These are phyloP conservation scores for Aspergillus mulundensis DNA, from an alignment of 495 filamentous ascomycete species.

Conservation along the genomic window DNA sequence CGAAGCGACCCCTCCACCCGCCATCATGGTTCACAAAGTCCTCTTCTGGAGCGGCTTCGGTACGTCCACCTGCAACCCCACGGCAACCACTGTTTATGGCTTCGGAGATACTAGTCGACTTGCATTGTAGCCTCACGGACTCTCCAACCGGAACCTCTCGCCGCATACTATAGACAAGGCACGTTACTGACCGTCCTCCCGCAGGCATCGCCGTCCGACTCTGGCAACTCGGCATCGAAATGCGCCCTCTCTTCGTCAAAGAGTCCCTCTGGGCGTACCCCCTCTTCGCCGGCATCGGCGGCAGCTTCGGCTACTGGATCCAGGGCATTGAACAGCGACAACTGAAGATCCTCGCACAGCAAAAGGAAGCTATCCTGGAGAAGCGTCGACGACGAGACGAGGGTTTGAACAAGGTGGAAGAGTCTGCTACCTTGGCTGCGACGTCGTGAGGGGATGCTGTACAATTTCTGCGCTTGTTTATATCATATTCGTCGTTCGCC, in stretches of 20 bases:
- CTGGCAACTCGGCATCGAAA: slow-evolving; percentile 97
- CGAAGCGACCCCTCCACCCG: slow-evolving; percentile 1
- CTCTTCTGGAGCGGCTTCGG: slow-evolving; percentile 98
- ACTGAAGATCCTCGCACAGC: slow-evolving; percentile 66
- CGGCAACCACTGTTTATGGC: too few species aligned
- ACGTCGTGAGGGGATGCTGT: slow-evolving; percentile 28
- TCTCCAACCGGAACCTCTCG: background rate
- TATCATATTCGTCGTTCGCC: slow-evolving; percentile 10
- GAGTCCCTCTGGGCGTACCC: slow-evolving; percentile 87
- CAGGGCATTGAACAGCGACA: slow-evolving; percentile 79
- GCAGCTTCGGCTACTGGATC: slow-evolving; percentile 94
- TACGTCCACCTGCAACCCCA: too few species aligned
- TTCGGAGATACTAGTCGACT: background rate
- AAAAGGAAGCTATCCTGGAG: slow-evolving; percentile 74
- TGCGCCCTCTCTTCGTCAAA: slow-evolving; percentile 84
- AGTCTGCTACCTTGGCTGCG: slow-evolving; percentile 39
- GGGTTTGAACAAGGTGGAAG: slow-evolving; percentile 36
- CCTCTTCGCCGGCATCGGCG: slow-evolving; percentile 76
- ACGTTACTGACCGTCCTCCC: background rate
- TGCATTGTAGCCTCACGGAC: background rate
- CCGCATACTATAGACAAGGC: background rate
- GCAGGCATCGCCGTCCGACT: slow-evolving; percentile 82
- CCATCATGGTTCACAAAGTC: slow-evolving; percentile 67
- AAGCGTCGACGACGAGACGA: slow-evolving; percentile 77
- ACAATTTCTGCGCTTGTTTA: slow-evolving; percentile 26